Conservation (phyloP, 208 protist species). For the Crithidia mellificae region DNA sequence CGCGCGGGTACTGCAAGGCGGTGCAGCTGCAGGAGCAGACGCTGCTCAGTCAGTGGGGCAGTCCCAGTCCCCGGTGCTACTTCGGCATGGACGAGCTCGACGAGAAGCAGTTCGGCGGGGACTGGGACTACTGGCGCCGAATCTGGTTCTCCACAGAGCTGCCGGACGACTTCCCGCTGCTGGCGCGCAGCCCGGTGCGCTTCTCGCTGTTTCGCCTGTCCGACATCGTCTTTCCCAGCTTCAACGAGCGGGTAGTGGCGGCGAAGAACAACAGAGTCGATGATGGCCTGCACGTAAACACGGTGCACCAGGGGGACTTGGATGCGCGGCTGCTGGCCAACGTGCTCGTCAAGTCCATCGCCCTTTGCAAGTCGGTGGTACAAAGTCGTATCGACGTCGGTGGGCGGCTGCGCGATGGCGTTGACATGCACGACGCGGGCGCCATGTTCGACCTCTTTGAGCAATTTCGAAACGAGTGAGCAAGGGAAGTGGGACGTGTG, state of each 20-base stretch:
- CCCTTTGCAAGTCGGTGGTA: slow-evolving; percentile 57
- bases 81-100: slow-evolving; percentile 39
- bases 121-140: slow-evolving; percentile 46
- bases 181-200: slow-evolving; percentile 36
- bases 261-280: slow-evolving; percentile 65
- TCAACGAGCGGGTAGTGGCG: slow-evolving; percentile 51
- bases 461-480: slow-evolving; percentile 45
- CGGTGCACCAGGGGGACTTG: slow-evolving; percentile 39
- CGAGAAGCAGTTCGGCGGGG: slow-evolving; percentile 25
- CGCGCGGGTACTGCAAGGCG: slow-evolving; percentile 52
- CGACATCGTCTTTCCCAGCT: slow-evolving; percentile 64
- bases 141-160: slow-evolving; percentile 47
- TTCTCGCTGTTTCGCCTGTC: slow-evolving; percentile 64
- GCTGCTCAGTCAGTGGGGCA: slow-evolving; percentile 46
- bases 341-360: slow-evolving; percentile 50
- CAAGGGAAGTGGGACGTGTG: neutral
- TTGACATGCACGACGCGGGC: slow-evolving; percentile 49
- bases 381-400: slow-evolving; percentile 64
- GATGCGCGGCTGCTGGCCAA: slow-evolving; percentile 58
- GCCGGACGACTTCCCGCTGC: slow-evolving; percentile 31
- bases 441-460: slow-evolving; percentile 57
- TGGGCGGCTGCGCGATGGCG: slow-evolving; percentile 41
- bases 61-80: slow-evolving; percentile 43
- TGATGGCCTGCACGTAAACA: slow-evolving; percentile 31
- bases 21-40: slow-evolving; percentile 56